Evolutionary conservation across 2,329 filamentous ascomycete genomes (phyloP).

Genomic region (Hymenoscyphus repandus): DNA sequence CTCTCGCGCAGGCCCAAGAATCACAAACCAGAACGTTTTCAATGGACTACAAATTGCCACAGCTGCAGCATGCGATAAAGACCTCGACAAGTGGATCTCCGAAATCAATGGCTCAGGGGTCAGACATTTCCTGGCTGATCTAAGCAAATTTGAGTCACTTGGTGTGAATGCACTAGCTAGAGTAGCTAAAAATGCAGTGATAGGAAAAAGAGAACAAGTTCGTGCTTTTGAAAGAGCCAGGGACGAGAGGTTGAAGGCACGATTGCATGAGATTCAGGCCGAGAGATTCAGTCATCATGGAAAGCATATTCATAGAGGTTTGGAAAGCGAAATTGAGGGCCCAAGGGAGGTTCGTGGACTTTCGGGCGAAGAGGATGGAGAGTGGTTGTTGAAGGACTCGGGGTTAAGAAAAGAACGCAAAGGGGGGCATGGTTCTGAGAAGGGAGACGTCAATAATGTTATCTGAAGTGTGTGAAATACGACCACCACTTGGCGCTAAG

Average conservation of each 20-base stretch:
- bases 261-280: not conserved
- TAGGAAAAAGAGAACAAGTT: slow-evolving; percentile 16
- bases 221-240: slow-evolving; percentile 17
- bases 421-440: too few relatives aligned
- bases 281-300: not conserved
- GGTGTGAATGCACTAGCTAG: slow-evolving; percentile 21
- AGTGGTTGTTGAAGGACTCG: too few relatives aligned
- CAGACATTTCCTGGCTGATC: slow-evolving; percentile 49
- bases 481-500: too few relatives aligned
- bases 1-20: not conserved
- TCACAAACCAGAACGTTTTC: slow-evolving; percentile 43
- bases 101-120: slow-evolving; percentile 48
- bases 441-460: too few relatives aligned
- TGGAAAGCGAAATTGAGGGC: not conserved
- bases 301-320: not conserved
- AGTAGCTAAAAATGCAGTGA: slow-evolving; percentile 22
- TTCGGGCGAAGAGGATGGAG: too few relatives aligned
- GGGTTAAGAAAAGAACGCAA: too few relatives aligned
- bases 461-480: too few relatives aligned
- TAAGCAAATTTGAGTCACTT: slow-evolving; percentile 46
- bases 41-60: slow-evolving; percentile 50
- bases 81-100: slow-evolving; percentile 47
- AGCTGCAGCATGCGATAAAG: slow-evolving; percentile 50
- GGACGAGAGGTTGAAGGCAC: slow-evolving; percentile 9
- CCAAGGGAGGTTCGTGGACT: not conserved